phyloP scores from a whole-genome alignment of 257 asterid genomes.

The Gentiana dahurica region DNA sequence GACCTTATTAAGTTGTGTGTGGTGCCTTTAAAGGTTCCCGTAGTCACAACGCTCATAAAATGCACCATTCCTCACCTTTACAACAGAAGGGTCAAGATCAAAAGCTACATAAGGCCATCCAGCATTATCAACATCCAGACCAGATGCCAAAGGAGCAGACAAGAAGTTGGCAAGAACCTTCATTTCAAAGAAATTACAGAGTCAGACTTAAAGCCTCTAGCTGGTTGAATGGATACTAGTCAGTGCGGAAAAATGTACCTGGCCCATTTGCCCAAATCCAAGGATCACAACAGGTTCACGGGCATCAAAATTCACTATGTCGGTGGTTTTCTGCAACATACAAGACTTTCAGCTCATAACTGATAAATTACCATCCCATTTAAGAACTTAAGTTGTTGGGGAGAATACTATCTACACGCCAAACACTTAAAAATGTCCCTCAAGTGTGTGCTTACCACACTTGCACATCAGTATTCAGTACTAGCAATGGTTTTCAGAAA shows the following conservation, averaged over 20 bases:
- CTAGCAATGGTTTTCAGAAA: too few species aligned
- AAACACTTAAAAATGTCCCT: too few species aligned
- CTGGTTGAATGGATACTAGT: not conserved
- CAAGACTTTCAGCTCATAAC: constrained; percentile 13
- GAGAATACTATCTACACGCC: too few species aligned
- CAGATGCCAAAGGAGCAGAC: constrained; percentile 76
- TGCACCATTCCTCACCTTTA: constrained; percentile 44
- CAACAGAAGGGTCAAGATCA: constrained; percentile 88
- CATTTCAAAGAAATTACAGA: constrained; percentile 9
- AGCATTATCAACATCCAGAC: constrained; percentile 42
- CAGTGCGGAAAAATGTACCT: constrained; percentile 33
- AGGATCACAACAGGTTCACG: constrained; percentile 88
- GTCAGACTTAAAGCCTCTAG: constrained; percentile 8
- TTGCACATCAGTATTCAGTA: too few species aligned
- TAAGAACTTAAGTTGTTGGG: too few species aligned
- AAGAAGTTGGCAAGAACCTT: constrained; percentile 96
- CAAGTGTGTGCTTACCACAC: too few species aligned
- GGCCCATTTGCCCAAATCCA: constrained; percentile 97
- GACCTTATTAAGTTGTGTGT: too few species aligned
- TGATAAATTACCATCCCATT: too few species aligned
- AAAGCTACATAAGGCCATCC: constrained; percentile 87
- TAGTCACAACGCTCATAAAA: too few species aligned
- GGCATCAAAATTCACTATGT: constrained; percentile 52
- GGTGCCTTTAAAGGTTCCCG: too few species aligned
- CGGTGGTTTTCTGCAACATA: constrained; percentile 48